These are phyloP conservation scores for Aureobasidium sp. DNA, from an alignment of 2,329 filamentous ascomycete genomes.

Conservation along the genomic window DNA sequence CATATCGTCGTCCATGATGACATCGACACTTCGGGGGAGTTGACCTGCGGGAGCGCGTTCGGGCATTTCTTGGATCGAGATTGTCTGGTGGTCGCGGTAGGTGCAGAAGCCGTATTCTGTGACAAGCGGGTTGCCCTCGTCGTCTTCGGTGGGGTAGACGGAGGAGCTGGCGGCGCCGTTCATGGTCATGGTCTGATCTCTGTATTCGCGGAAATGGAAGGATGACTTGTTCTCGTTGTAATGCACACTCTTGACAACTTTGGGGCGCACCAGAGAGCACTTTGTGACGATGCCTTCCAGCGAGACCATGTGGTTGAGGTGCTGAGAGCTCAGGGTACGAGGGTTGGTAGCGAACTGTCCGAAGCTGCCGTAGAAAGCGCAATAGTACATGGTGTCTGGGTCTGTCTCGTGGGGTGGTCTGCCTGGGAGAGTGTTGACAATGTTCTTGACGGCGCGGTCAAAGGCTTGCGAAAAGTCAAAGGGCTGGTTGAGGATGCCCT, in stretches of 20 bases:
- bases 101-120: slow-evolving; percentile 96
- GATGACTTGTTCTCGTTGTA: slow-evolving; percentile 81
- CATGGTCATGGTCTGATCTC: slow-evolving; percentile 91
- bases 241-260: slow-evolving; percentile 97
- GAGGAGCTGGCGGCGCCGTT: slow-evolving; percentile 81
- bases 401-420: slow-evolving; percentile 66
- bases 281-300: slow-evolving; percentile 96
- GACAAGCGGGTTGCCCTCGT: slow-evolving; percentile 81
- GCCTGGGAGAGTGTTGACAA: slow-evolving; percentile 71
- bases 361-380: slow-evolving; percentile 94
- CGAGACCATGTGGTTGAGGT: slow-evolving; percentile 94
- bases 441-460: slow-evolving; percentile 80
- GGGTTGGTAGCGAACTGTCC: slow-evolving; percentile 93
- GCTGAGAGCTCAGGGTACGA: slow-evolving; percentile 76
- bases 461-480: slow-evolving; percentile 88
- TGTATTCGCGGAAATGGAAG: slow-evolving; percentile 84
- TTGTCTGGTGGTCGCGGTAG: slow-evolving; percentile 93
- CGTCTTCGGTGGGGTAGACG: slow-evolving; percentile 90
- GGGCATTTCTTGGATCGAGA: slow-evolving; percentile 99
- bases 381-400: slow-evolving; percentile 80
- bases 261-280: slow-evolving; percentile 89
- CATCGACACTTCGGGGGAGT: slow-evolving; percentile 88
- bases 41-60: slow-evolving; percentile 93
- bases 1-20: slow-evolving; percentile 92
- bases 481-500: slow-evolving; percentile 69